Evolutionary conservation across 108 stramenopile genomes (phyloP), one percentile per base, ranked within the genome.

Genomic region (Mediolabrus comicus): DNA sequence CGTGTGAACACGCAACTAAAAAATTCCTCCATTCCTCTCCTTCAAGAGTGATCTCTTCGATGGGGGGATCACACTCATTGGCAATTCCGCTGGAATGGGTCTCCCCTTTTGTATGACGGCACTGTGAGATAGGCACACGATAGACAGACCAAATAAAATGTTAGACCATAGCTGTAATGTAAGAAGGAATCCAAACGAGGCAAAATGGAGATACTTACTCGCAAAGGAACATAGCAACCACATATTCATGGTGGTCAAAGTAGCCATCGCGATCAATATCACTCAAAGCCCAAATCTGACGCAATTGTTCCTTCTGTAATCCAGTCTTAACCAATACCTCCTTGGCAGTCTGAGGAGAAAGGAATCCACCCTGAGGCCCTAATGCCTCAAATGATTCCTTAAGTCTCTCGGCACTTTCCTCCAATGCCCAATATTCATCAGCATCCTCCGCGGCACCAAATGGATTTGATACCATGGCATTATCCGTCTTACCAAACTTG

Each of bases 211-310:
- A 8, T 49, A 49, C 46, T 49, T 22, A 49, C 46, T 94, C 92
- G 43, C 89, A 90, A 53, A 97, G 79, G 67, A 90, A 95, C 93
- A 93, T 94, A 53, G 96, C 96, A 17, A 97, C 89, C 0, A 94
- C 95, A 69, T 95, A 97, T 72, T 97, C 96, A 57, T 95, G 81
- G 56, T 83, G 82, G 69, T 95, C 94, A 60, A 97, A 92, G 53
- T 83, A 83, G 22, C 96, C 96, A 77, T 97, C 96, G 7, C 87
- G 76, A 71, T 97, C 96, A 66, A 97, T 87, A 69, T 95, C 96
- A 59, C 84, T 83, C 39, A 97, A 69, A 63, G 95, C 92, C 96
- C 96, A 97, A 70, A 97, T 95, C 54, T 90, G 80, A n/a, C 93
- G 89, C 63, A 97, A 81, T 56, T 91, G 91, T 14, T 91, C 91